These are phyloP conservation scores for Aspergillus brunneoviolaceus DNA, from an alignment of 2,329 filamentous ascomycete species.

Conservation along the genomic window DNA sequence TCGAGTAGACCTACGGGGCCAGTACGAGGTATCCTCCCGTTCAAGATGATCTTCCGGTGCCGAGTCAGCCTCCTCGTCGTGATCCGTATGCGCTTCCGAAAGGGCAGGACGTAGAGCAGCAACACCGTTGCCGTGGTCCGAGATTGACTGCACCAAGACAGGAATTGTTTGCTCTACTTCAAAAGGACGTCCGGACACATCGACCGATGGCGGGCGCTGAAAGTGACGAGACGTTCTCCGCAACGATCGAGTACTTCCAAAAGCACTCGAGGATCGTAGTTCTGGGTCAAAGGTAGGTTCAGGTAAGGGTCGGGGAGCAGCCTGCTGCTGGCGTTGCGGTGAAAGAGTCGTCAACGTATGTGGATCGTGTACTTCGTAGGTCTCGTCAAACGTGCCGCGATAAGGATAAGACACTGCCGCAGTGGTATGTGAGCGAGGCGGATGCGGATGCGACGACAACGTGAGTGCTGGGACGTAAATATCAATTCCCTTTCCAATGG, in stretches of 20 bases:
- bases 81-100: constrained; percentile 36
- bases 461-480: constrained; percentile 18
- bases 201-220: constrained; percentile 47
- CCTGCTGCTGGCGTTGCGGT: constrained; percentile 50
- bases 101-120: constrained; percentile 30
- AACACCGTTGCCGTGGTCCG: constrained; percentile 19
- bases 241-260: constrained; percentile 53
- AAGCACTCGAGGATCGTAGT: constrained; percentile 54
- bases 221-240: constrained; percentile 51
- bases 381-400: constrained; percentile 50
- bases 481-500: constrained; percentile 10
- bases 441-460: constrained; percentile 36
- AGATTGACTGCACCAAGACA: constrained; percentile 26
- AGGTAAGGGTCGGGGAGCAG: constrained; percentile 42
- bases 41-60: constrained; percentile 31
- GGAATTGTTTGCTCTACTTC: constrained; percentile 29
- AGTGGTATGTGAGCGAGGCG: constrained; percentile 22
- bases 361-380: constrained; percentile 55
- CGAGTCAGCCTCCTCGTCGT: constrained; percentile 28
- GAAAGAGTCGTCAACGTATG: constrained; percentile 44
- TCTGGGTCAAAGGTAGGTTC: constrained; percentile 40
- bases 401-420: constrained; percentile 46
- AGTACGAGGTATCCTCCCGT: constrained; percentile 47
- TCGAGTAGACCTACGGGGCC: constrained; percentile 53
- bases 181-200: constrained; percentile 34